Evolutionary conservation across 768 basidiomycete species (phyloP).

Genomic region (Podaxis pistillaris): DNA sequence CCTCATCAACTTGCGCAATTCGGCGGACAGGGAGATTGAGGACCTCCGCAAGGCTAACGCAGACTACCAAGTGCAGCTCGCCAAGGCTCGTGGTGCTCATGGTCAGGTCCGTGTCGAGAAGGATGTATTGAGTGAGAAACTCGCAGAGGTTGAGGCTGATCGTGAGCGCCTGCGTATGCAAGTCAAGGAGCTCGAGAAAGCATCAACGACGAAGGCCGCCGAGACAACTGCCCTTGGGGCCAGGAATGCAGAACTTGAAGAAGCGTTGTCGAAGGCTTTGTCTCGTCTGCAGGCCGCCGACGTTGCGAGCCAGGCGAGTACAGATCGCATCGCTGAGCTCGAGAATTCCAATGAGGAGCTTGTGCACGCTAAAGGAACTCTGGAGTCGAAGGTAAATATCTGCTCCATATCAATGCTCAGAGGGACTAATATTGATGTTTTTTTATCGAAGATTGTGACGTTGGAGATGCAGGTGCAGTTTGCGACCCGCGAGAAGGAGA

Average conservation of each 20-base stretch:
- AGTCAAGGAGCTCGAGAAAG: slow-evolving; percentile 51
- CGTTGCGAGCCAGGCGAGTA: slow-evolving; percentile 56
- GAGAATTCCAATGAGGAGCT: slow-evolving; percentile 62
- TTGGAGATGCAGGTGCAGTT: slow-evolving; percentile 59
- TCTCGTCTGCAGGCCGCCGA: slow-evolving; percentile 73
- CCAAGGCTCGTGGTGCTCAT: slow-evolving; percentile 74
- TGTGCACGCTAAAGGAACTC: slow-evolving; percentile 49
- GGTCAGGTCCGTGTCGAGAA: slow-evolving; percentile 83
- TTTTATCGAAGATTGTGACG: slow-evolving; percentile 47
- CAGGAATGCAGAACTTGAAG: slow-evolving; percentile 62
- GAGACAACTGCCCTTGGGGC: slow-evolving; percentile 48
- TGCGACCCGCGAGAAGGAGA: slow-evolving; percentile 62
- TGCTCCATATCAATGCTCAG: background rate
- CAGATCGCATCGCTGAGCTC: slow-evolving; percentile 58
- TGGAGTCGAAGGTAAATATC: slow-evolving; percentile 58
- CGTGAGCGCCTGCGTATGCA: slow-evolving; percentile 59
- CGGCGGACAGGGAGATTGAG: slow-evolving; percentile 61
- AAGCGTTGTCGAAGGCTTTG: slow-evolving; percentile 71
- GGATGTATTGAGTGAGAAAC: slow-evolving; percentile 64
- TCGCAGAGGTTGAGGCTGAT: slow-evolving; percentile 58
- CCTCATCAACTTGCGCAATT: slow-evolving; percentile 54
- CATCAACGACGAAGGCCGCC: slow-evolving; percentile 38
- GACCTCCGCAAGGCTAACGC: slow-evolving; percentile 66
- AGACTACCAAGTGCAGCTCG: slow-evolving; percentile 70
- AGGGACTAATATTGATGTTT: slow-evolving; percentile 16